Percentiles rank a stretch among this genome's conserved stretches.
Conservation (phyloP, 2,329 filamentous ascomycete species). For the Trichophyton mentagrophytes region DNA sequence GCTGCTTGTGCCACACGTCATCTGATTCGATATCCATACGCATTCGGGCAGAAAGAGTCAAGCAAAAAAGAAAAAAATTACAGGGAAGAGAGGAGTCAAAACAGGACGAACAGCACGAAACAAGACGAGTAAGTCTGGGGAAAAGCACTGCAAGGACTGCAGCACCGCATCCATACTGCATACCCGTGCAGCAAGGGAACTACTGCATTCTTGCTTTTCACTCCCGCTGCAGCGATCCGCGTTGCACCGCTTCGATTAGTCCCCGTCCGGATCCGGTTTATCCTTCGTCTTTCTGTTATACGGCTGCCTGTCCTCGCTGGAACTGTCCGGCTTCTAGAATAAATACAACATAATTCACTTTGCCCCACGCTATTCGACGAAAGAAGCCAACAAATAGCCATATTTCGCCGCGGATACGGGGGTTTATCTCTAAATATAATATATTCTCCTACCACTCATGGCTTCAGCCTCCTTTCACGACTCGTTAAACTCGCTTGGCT, state of each 20-base stretch:
- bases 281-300: neutral
- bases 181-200: neutral
- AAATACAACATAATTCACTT: too few relatives aligned
- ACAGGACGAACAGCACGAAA: neutral
- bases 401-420: neutral
- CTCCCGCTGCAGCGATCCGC: slow-evolving; percentile 1
- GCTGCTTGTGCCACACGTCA: neutral
- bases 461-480: slow-evolving; percentile 81
- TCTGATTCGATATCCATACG: neutral
- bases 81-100: neutral
- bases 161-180: neutral
- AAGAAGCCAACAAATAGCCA: neutral
- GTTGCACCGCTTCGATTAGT: slow-evolving; percentile 1
- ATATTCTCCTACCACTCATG: slow-evolving; percentile 22
- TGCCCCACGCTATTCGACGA: neutral
- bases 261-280: neutral
- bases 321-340: neutral
- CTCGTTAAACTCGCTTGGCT: slow-evolving; percentile 87
- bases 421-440: neutral
- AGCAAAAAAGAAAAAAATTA: neutral
- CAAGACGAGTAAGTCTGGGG: neutral
- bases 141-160: neutral
- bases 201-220: neutral
- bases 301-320: neutral
- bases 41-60: neutral